Evolutionary conservation across 139 green algal species (phyloP).

Genomic region (Bryopsis sp.): DNA sequence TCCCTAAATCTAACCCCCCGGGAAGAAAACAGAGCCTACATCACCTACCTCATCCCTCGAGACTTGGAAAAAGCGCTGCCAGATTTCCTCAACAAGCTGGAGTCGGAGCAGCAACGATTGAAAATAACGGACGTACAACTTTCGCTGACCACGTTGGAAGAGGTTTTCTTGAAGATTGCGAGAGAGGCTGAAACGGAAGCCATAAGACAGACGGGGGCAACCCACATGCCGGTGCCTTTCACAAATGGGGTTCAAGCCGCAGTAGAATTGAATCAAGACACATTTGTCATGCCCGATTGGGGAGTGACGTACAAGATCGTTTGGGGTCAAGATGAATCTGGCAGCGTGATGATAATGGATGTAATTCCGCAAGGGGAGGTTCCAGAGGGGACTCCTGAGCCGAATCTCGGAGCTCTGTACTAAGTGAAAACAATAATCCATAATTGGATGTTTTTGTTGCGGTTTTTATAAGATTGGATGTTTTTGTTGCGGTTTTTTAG

Average conservation of each 20-base stretch:
- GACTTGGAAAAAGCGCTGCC: conserved; percentile 39
- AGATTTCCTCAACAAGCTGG: conserved; percentile 34
- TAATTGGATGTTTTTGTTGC: no score
- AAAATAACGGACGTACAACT: conserved; percentile 35
- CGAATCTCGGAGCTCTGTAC: no score
- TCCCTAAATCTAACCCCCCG: conserved; percentile 31
- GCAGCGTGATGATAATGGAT: not conserved
- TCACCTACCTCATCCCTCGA: conserved; percentile 53
- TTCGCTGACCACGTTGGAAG: conserved; percentile 49
- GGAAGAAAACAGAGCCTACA: conserved; percentile 51
- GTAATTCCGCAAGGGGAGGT: not conserved
- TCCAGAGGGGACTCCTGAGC: conserved; percentile 2
- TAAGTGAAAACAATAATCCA: no score
- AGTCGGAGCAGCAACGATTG: not conserved
- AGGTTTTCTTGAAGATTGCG: conserved; percentile 80
- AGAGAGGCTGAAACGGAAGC: conserved; percentile 33
- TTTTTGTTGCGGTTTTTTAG: no score
- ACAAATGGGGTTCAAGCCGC: not conserved
- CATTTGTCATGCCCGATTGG: not conserved
- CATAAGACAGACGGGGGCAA: not conserved
- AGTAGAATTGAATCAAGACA: not conserved
- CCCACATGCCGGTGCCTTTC: not conserved
- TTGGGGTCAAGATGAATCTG: conserved; percentile 1
- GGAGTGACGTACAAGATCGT: not conserved
- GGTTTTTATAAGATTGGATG: no score